These are phyloP conservation scores for Stachybotrys echinatus DNA, from an alignment of 2,329 filamentous ascomycete species.

Conservation along the genomic window DNA sequence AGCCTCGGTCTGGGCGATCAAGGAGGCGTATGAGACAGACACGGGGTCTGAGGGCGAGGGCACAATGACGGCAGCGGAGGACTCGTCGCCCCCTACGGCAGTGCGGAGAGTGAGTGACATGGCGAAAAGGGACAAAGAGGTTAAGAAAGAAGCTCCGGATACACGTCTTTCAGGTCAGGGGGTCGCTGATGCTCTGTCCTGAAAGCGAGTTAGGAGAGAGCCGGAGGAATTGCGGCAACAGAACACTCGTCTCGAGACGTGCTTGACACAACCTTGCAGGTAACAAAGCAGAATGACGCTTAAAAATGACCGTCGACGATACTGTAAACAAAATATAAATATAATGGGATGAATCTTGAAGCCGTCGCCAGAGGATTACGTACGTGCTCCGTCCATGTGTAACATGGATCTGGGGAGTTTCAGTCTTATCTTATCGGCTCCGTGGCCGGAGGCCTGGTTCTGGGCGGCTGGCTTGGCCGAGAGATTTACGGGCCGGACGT, in stretches of 20 bases:
- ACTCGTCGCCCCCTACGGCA: slow-evolving; percentile 40
- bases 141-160: neutral
- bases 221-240: too few species aligned
- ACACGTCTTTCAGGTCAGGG: neutral
- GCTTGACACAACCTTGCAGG: too few species aligned
- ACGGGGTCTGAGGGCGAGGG: slow-evolving; percentile 59
- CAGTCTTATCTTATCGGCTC: neutral
- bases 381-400: too few species aligned
- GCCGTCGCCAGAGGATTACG: too few species aligned
- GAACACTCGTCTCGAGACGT: too few species aligned
- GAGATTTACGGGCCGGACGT: neutral
- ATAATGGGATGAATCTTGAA: too few species aligned
- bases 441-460: neutral
- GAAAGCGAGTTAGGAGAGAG: slow-evolving; percentile 1
- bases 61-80: slow-evolving; percentile 62
- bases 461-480: neutral
- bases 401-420: neutral
- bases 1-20: slow-evolving; percentile 57
- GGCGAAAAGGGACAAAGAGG: neutral
- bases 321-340: too few species aligned
- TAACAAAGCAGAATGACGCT: too few species aligned
- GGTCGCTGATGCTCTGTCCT: slow-evolving; percentile 1
- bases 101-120: slow-evolving; percentile 44
- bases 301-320: too few species aligned
- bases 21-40: slow-evolving; percentile 63